Evolutionary conservation across 2,329 filamentous ascomycete genomes (phyloP).

Genomic region (Ascochyta viciae-villosae): DNA sequence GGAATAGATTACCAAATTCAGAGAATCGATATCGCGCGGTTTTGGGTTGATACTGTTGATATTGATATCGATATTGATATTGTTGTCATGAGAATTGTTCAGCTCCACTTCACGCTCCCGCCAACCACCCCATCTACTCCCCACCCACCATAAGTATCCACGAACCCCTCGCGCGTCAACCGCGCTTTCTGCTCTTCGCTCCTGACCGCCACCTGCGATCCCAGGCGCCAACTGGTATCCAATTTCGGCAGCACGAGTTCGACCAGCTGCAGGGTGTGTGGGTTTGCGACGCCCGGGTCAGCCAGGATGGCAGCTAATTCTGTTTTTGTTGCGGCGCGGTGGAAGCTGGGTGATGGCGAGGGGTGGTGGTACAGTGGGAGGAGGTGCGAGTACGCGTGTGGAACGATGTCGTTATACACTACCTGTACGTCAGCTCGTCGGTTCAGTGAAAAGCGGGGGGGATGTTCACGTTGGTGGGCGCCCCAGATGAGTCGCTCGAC

Average conservation of each 20-base stretch:
- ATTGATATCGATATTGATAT: too few species aligned
- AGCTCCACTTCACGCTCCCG: constrained; percentile 36
- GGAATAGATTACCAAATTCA: too few species aligned
- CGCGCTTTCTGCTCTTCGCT: constrained; percentile 46
- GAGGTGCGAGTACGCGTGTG: constrained; percentile 49
- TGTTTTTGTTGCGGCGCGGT: constrained; percentile 45
- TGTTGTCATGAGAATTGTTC: too few species aligned
- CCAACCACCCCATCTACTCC: constrained; percentile 30
- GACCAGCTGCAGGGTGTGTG: constrained; percentile 47
- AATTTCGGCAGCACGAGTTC: constrained; percentile 51
- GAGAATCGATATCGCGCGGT: too few species aligned
- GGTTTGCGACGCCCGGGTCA: constrained; percentile 38
- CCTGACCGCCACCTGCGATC: constrained; percentile 45
- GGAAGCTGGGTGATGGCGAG: constrained; percentile 42
- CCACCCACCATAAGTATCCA: constrained; percentile 44
- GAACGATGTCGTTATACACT: constrained; percentile 52
- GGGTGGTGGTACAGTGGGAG: constrained; percentile 51
- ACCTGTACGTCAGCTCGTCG: constrained; percentile 1
- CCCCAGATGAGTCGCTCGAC: constrained; percentile 58
- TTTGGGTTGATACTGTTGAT: too few species aligned
- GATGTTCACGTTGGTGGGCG: constrained; percentile 39
- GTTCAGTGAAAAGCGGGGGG: background rate
- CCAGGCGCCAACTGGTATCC: constrained; percentile 50
- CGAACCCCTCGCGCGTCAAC: constrained; percentile 50
- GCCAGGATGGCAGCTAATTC: constrained; percentile 49